Percentiles rank a stretch among this genome's conserved stretches.
These are phyloP conservation scores for Phalaenopsis equestris DNA, from an alignment of 106 monocot species.

Conservation along the genomic window DNA sequence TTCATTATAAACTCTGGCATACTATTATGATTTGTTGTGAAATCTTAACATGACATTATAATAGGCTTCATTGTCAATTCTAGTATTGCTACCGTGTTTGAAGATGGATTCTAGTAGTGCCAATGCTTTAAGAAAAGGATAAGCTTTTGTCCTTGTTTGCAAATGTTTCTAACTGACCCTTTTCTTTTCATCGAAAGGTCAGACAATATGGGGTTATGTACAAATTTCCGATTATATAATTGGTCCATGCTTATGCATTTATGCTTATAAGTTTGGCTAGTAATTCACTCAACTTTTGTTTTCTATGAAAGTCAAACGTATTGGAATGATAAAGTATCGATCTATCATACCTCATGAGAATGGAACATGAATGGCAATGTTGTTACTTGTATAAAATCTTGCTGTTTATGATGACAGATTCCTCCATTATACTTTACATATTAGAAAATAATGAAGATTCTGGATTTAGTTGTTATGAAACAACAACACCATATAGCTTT, in stretches of 20 bases:
- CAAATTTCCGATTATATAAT: not conserved
- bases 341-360: not conserved
- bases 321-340: not conserved
- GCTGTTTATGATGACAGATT: not conserved
- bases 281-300: not conserved
- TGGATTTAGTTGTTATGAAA: not conserved
- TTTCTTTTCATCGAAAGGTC: not conserved
- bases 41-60: not conserved
- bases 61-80: not conserved
- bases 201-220: not conserved
- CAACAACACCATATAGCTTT: not conserved
- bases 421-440: not conserved
- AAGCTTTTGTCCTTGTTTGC: not conserved
- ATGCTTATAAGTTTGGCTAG: not conserved
- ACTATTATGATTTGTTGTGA: not conserved
- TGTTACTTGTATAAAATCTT: not conserved
- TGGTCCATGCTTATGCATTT: not conserved
- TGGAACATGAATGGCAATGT: not conserved
- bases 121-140: not conserved
- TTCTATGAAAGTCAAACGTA: not conserved
- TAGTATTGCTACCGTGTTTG: not conserved
- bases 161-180: not conserved
- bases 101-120: not conserved
- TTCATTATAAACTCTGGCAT: not conserved
- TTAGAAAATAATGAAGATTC: not conserved